Evolutionary conservation across 2,329 filamentous ascomycete genomes (phyloP).

Genomic region (Fusarium napiforme): DNA sequence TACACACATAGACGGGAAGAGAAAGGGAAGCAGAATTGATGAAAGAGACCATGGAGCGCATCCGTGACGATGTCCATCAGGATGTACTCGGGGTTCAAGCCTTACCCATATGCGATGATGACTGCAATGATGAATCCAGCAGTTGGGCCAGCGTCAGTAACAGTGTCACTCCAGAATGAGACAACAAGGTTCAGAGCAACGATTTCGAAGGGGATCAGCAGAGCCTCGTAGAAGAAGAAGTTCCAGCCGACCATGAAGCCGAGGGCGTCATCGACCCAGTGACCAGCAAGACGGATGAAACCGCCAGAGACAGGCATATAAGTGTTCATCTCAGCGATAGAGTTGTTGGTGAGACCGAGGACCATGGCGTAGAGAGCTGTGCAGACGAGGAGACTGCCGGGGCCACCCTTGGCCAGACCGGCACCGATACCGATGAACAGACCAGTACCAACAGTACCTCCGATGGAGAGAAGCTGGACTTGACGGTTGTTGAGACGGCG

Average conservation of each 20-base stretch:
- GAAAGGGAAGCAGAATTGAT: not conserved
- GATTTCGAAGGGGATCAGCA: constrained; percentile 50
- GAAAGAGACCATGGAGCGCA: constrained; percentile 23
- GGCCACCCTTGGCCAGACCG: constrained; percentile 34
- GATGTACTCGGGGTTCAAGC: constrained; percentile 20
- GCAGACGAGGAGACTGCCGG: constrained; percentile 32
- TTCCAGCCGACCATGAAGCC: constrained; percentile 48
- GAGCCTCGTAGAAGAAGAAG: constrained; percentile 49
- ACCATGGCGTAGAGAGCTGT: constrained; percentile 35
- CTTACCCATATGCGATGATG: constrained; percentile 39
- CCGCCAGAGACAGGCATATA: constrained; percentile 39
- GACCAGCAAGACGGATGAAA: constrained; percentile 34
- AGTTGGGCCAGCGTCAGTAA: constrained; percentile 33
- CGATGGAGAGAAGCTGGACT: constrained; percentile 35
- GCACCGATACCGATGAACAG: constrained; percentile 37
- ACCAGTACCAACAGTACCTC: constrained; percentile 32
- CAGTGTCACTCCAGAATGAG: constrained; percentile 37
- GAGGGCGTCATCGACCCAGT: constrained; percentile 36
- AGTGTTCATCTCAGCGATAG: constrained; percentile 39
- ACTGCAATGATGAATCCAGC: constrained; percentile 46
- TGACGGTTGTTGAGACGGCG: constrained; percentile 39
- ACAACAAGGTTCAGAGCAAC: constrained; percentile 49
- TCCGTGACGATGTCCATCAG: constrained; percentile 34
- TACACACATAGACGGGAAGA: constrained; percentile 11
- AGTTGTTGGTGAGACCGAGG: constrained; percentile 38